Percentiles rank a stretch among this genome's conserved stretches.
Conservation (phyloP, 495 filamentous ascomycete species). For the Xanthoparmelia taractica region DNA sequence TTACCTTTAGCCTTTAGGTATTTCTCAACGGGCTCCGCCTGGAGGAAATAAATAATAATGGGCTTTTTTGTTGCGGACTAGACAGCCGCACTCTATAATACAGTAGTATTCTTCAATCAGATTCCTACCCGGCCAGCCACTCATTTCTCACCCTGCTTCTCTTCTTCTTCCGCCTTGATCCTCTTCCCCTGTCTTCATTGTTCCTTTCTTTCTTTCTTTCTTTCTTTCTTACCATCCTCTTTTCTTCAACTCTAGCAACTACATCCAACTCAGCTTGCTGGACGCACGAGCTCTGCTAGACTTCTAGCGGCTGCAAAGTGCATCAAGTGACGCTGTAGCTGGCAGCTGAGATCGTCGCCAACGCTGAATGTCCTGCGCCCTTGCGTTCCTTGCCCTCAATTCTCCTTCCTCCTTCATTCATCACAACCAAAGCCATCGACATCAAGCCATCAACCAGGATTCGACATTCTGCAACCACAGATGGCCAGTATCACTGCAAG, state of each 20-base stretch:
- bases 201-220: neutral
- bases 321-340: neutral
- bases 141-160: neutral
- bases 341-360: too few species aligned
- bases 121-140: constrained; percentile 3
- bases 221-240: neutral
- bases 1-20: neutral
- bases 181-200: too few species aligned
- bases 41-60: too few species aligned
- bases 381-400: neutral
- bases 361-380: too few species aligned
- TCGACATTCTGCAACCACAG: neutral
- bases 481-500: constrained; percentile 1
- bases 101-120: too few species aligned
- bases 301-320: neutral
- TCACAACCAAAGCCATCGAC: too few species aligned
- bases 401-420: neutral
- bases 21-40: too few species aligned
- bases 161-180: neutral
- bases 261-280: neutral
- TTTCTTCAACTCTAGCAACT: neutral
- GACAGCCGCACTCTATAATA: too few species aligned
- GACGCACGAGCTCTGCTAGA: neutral
- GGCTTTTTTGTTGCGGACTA: too few species aligned
- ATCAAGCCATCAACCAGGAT: neutral